A percentile compares a stretch with the other conserved stretches of the same genome.
These are phyloP conservation scores for Moesziomyces aphidis DNA, from an alignment of 1,284 basidiomycete genomes.

Conservation along the genomic window DNA sequence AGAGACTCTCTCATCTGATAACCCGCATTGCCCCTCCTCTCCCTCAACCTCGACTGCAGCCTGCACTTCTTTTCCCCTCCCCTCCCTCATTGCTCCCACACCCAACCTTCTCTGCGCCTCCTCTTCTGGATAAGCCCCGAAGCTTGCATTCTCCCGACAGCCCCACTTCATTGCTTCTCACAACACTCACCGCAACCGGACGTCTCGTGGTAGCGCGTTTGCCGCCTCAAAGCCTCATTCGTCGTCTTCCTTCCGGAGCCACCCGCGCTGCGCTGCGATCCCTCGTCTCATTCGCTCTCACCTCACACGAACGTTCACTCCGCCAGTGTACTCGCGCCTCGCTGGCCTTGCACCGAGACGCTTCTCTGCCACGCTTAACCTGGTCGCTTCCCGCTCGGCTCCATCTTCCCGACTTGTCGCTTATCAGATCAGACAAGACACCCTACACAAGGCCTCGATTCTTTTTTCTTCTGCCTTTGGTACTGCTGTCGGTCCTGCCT, in stretches of 20 bases:
- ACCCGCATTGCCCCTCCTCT: neutral
- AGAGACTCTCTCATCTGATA: slow-evolving; percentile 10
- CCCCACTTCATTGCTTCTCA: too few species aligned
- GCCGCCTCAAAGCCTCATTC: slow-evolving; percentile 7
- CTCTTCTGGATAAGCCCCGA: neutral
- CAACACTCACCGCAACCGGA: too few species aligned
- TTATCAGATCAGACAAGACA: slow-evolving; percentile 32
- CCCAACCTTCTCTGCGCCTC: neutral
- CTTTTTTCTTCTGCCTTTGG: slow-evolving; percentile 7
- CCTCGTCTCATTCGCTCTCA: too few species aligned
- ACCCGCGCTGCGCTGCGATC: neutral
- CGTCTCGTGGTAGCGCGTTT: too few species aligned
- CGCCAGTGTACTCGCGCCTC: too few species aligned
- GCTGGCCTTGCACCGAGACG: neutral
- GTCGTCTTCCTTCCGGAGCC: slow-evolving; percentile 10
- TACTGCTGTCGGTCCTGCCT: neutral
- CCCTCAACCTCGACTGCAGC: neutral
- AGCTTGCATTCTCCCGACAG: neutral
- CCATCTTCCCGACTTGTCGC: neutral
- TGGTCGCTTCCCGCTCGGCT: neutral
- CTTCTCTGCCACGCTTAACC: neutral
- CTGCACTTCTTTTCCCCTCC: neutral
- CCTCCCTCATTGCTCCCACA: neutral
- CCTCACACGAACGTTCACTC: too few species aligned
- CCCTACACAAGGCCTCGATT: slow-evolving; percentile 1